Conservation (phyloP, 495 filamentous ascomycete species). For the Tuber borchii region DNA sequence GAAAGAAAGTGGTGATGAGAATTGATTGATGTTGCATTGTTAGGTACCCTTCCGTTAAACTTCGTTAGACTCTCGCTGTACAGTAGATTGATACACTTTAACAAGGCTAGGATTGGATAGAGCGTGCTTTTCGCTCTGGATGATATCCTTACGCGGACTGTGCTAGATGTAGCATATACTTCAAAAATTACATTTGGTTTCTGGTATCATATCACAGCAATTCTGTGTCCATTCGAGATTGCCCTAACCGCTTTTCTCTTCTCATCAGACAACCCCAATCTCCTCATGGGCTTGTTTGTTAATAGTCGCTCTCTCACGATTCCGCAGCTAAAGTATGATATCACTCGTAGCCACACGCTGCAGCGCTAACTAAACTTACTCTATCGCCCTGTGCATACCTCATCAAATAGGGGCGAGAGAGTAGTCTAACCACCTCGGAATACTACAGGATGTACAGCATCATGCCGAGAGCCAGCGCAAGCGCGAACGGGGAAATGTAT, state of each 20-base stretch:
- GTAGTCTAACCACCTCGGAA: neutral
- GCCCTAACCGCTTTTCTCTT: neutral
- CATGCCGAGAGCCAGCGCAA: neutral
- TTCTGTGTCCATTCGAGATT: neutral
- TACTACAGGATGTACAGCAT: neutral
- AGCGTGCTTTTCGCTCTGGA: neutral
- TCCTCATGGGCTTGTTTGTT: neutral
- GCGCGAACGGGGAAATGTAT: no score
- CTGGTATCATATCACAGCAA: neutral
- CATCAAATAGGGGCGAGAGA: no score
- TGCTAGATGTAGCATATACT: neutral
- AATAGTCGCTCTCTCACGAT: neutral
- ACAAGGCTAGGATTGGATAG: neutral
- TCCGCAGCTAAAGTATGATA: no score
- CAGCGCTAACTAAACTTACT: neutral
- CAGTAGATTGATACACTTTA: neutral
- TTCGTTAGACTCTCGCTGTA: neutral
- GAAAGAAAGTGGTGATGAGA: slow-evolving; percentile 30
- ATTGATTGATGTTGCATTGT: neutral
- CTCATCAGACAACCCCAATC: neutral
- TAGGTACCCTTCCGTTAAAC: neutral
- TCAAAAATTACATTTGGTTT: neutral
- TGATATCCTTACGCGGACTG: neutral
- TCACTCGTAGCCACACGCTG: neutral
- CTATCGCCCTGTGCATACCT: neutral